Base-by-base conservation (phyloP, 176 grass and related monocot species). In the Oryza australiensis region DNA sequence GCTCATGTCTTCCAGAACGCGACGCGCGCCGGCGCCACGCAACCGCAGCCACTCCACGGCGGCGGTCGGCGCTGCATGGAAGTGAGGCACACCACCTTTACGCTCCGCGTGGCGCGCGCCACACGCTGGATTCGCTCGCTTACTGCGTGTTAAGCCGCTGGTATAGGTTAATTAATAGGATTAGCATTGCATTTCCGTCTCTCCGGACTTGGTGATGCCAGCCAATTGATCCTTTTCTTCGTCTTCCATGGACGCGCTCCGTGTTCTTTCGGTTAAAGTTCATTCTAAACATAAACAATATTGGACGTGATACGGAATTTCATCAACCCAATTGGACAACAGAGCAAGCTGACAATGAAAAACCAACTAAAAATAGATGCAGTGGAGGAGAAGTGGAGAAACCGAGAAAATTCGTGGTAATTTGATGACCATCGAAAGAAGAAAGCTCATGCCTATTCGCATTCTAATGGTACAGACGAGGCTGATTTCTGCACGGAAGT, bases 221-320 rank as follows among this genome's bases (percentile, higher is more conserved):
- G 60, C 71, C 67, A 66, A 63, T 37, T 10, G 66, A 14, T 63
- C 38, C 22, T 15, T 53, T 62, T 24, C 51, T 37, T 85, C 14
- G n/a, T 6, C 23, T 45, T 13, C 0, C 48, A 33, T 38, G 24
- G 2, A 66, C 16, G 24, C 3, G 66, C 7, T n/a, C 9, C 81
- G 30, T 66, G 72, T 57, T 23, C 72, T 55, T 67, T 75, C 62
- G 43, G 72, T 66, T 75, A 83, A 49, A 49, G 28, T 20, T 41
- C 23, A 16, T 16, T 23, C 12, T 41, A 26, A 68, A 20, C 43
- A 53, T 24, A 63, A 5, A 69, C 3, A 1, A 8, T 18, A 8
- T 18, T 12, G 7, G 11, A 81, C 68, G 13, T 2, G 33, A 71
- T 53, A 38, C 43, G 43, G 1, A 18, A 48, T 28, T 72, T 72